Conservation (phyloP, 208 protist genomes). For the Novymonas esmeraldas region DNA sequence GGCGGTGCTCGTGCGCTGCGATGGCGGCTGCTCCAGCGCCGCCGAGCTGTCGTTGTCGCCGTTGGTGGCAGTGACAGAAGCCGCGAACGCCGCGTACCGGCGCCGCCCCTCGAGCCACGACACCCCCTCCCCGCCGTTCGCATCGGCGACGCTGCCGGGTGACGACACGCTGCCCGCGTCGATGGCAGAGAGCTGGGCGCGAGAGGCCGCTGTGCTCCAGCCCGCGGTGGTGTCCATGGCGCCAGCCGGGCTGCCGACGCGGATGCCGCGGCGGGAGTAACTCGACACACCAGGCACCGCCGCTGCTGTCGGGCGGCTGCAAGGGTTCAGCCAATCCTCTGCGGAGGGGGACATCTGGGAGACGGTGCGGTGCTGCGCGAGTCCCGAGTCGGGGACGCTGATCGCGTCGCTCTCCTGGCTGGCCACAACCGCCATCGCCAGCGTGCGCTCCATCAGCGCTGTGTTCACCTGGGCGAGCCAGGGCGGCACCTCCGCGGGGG, state of each 20-base stretch:
- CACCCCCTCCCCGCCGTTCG: neutral
- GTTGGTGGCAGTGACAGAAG: no score
- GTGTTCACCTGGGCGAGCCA: slow-evolving; percentile 21
- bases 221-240: no score
- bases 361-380: slow-evolving; percentile 22
- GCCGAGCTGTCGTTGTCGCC: neutral
- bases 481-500: slow-evolving; percentile 10
- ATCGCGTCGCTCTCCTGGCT: neutral
- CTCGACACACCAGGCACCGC: neutral
- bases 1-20: slow-evolving; percentile 8
- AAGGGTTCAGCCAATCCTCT: slow-evolving; percentile 28
- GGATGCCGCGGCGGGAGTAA: neutral
- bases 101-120: no score
- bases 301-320: slow-evolving; percentile 7
- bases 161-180: neutral
- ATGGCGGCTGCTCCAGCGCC: slow-evolving; percentile 7
- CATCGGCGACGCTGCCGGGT: neutral
- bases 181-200: no score
- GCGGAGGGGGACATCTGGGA: slow-evolving; percentile 3
- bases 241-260: neutral
- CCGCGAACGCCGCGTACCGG: no score
- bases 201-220: no score
- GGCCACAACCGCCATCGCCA: neutral
- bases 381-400: neutral
- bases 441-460: neutral